Conservation (phyloP, 2,329 filamentous ascomycete genomes). For the Aspergillus flavus region DNA sequence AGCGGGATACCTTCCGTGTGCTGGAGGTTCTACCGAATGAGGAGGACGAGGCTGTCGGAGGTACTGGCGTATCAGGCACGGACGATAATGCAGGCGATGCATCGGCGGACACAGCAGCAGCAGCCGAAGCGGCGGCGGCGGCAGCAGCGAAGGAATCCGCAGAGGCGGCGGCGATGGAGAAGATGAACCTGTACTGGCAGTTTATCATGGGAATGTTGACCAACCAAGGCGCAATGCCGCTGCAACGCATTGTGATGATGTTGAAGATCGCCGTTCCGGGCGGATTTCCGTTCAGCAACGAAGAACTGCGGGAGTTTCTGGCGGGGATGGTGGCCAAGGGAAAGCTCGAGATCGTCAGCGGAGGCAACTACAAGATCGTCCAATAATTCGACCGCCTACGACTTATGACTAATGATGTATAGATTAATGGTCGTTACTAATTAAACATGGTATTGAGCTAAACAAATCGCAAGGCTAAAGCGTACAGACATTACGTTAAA, state of each 20-base stretch:
- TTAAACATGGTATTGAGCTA: conserved; percentile 14
- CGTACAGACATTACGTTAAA: conserved; percentile 10
- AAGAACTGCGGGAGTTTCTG: conserved; percentile 82
- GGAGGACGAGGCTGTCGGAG: conserved; percentile 28
- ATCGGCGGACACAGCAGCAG: conserved; percentile 24
- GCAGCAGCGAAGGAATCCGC: conserved; percentile 49
- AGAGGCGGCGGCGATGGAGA: conserved; percentile 66
- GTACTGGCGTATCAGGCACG: conserved; percentile 19
- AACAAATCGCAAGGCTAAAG: conserved; percentile 3
- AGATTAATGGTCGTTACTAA: conserved; percentile 3
- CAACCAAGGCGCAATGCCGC: conserved; percentile 82
- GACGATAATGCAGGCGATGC: conserved; percentile 17
- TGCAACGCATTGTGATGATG: conserved; percentile 87
- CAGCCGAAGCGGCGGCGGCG: conserved; percentile 40
- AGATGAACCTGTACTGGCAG: conserved; percentile 78
- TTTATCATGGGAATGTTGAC: conserved; percentile 96
- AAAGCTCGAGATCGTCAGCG: conserved; percentile 65
- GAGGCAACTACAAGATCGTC: conserved; percentile 67
- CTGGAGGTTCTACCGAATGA: conserved; percentile 55
- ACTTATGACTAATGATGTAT: conserved; percentile 9
- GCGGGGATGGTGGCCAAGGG: conserved; percentile 73
- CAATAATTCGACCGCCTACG: conserved; percentile 17
- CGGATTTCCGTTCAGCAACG: conserved; percentile 85
- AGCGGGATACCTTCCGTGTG: conserved; percentile 58
- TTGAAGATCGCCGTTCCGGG: conserved; percentile 87